These are phyloP conservation scores for Elsinoe perseae DNA, from an alignment of 2,329 filamentous ascomycete species.

Conservation along the genomic window DNA sequence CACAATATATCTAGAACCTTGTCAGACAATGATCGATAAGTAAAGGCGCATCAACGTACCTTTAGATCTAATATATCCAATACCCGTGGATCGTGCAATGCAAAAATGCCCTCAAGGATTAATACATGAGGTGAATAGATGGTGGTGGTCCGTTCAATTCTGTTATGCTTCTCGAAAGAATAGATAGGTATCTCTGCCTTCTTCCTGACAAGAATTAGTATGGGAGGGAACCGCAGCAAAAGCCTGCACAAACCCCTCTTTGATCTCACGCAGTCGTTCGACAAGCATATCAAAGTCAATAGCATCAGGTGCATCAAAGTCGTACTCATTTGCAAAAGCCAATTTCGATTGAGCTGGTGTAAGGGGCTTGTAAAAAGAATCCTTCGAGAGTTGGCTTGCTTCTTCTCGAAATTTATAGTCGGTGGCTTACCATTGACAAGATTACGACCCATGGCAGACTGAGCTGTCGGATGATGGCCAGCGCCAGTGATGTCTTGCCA, in stretches of 20 bases:
- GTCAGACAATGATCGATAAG: constrained; percentile 22
- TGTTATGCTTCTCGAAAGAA: constrained; percentile 85
- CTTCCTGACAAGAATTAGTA: constrained; percentile 47
- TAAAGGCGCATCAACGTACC: constrained; percentile 32
- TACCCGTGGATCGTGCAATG: constrained; percentile 79
- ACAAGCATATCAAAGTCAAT: constrained; percentile 91
- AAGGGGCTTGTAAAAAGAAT: constrained; percentile 94
- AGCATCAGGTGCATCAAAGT: constrained; percentile 90
- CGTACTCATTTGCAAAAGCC: constrained; percentile 86
- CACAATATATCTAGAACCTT: constrained; percentile 71
- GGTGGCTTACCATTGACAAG: constrained; percentile 70
- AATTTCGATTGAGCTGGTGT: constrained; percentile 67
- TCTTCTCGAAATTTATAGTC: not conserved
- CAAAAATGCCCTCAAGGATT: constrained; percentile 92
- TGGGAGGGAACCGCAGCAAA: not conserved
- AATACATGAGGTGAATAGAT: constrained; percentile 96
- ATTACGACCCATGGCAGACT: constrained; percentile 98
- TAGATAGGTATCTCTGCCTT: constrained; percentile 89
- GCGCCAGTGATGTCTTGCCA: constrained; percentile 86
- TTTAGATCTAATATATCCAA: constrained; percentile 85
- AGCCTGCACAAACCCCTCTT: constrained; percentile 65
- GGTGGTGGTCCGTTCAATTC: constrained; percentile 68
- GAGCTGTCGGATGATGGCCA: constrained; percentile 81
- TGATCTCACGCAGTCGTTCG: constrained; percentile 71
- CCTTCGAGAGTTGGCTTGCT: constrained; percentile 44